A percentile compares a stretch with the other conserved stretches of the same genome.
phyloP scores from a whole-genome alignment of 139 green algal species.

The Diplosphaera chodatii region DNA sequence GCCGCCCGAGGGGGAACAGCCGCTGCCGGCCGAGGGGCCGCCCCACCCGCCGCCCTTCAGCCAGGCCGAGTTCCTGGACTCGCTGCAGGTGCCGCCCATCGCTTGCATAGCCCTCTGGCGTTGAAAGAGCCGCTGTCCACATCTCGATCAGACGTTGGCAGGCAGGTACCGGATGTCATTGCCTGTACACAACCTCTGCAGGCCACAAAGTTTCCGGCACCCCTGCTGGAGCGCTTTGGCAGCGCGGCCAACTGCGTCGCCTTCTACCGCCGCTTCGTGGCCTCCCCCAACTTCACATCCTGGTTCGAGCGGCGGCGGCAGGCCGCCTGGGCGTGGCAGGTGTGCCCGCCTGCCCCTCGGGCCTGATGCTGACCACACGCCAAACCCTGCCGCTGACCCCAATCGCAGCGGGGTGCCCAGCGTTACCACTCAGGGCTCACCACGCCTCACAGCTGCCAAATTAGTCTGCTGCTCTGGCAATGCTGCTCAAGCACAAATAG shows the following conservation, averaged over 20 bases:
- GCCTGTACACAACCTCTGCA: no score
- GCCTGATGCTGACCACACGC: neutral
- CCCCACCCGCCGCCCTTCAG: slow-evolving; percentile 35
- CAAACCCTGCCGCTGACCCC: no score
- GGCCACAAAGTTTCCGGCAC: slow-evolving; percentile 7
- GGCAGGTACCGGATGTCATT: no score
- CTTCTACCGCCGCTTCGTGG: slow-evolving; percentile 67
- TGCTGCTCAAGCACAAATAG: no score
- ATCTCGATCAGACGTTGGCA: no score
- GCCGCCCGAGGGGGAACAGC: neutral
- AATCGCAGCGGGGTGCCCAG: no score
- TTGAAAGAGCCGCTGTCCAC: no score
- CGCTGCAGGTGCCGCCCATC: slow-evolving; percentile 6
- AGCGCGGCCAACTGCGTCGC: slow-evolving; percentile 23
- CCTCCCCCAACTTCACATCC: slow-evolving; percentile 49
- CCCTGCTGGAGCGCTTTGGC: slow-evolving; percentile 24
- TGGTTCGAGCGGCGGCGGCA: slow-evolving; percentile 57
- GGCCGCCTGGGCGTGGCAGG: slow-evolving; percentile 26
- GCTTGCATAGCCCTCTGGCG: neutral
- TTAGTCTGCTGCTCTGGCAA: no score
- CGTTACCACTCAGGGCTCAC: no score
- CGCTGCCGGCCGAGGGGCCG: slow-evolving; percentile 12
- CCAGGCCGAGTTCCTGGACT: slow-evolving; percentile 29
- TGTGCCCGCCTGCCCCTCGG: neutral
- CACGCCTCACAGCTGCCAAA: neutral